A percentile compares a stretch with the other conserved stretches of the same genome.
Evolutionary conservation across 768 basidiomycete genomes (phyloP).

Genomic region (Termitomyces sp.): DNA sequence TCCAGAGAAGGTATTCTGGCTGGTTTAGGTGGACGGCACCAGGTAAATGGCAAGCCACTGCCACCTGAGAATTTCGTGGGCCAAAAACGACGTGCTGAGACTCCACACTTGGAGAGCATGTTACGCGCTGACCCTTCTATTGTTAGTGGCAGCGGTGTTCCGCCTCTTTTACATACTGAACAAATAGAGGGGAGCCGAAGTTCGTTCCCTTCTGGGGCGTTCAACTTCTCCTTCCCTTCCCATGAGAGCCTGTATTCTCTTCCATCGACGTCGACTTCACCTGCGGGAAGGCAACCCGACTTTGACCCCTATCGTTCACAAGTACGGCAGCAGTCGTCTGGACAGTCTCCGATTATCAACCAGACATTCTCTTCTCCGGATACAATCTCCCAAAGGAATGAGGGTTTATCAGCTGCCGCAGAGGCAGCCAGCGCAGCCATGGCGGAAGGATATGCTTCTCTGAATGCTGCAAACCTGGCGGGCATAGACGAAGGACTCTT

Average conservation of each 20-base stretch:
- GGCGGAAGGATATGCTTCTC: slow-evolving; percentile 68
- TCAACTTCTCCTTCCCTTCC: slow-evolving; percentile 69
- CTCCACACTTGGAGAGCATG: slow-evolving; percentile 76
- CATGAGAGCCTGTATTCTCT: slow-evolving; percentile 62
- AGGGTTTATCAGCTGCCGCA: slow-evolving; percentile 60
- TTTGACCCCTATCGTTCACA: slow-evolving; percentile 12
- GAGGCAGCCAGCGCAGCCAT: slow-evolving; percentile 63
- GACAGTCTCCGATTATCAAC: slow-evolving; percentile 17
- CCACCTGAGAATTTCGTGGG: slow-evolving; percentile 60
- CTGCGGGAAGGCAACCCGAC: slow-evolving; percentile 12
- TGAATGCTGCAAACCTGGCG: slow-evolving; percentile 48
- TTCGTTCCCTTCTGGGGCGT: slow-evolving; percentile 62
- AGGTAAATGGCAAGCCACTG: slow-evolving; percentile 73
- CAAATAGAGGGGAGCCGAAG: slow-evolving; percentile 31
- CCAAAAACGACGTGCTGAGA: slow-evolving; percentile 76
- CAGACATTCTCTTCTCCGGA: slow-evolving; percentile 19
- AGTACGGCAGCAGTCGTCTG: slow-evolving; percentile 9
- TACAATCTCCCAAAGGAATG: slow-evolving; percentile 26
- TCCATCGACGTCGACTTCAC: slow-evolving; percentile 23
- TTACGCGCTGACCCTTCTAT: slow-evolving; percentile 73
- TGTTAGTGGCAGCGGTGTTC: slow-evolving; percentile 28
- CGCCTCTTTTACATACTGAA: slow-evolving; percentile 20
- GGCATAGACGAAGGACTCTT: slow-evolving; percentile 50
- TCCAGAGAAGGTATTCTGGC: slow-evolving; percentile 56
- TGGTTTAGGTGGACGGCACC: slow-evolving; percentile 65